A percentile compares a stretch with the other conserved stretches of the same genome.
Conservation (phyloP, 106 monocot species). For the Posidonia australis region DNA sequence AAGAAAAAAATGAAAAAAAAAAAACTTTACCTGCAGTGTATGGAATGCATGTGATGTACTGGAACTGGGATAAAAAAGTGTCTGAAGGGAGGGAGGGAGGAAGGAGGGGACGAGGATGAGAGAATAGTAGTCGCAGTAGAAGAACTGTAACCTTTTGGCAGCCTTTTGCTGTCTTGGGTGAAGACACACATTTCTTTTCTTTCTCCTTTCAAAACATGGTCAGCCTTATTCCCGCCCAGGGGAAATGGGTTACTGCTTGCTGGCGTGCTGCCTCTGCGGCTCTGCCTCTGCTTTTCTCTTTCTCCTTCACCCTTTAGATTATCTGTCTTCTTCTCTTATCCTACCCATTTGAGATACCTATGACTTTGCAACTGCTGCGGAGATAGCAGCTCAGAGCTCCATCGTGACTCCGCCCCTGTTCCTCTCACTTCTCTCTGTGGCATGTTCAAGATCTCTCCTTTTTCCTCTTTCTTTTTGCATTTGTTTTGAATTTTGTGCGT, state of each 20-base stretch:
- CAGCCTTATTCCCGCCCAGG: slow-evolving; percentile 16
- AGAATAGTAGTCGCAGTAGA: background rate
- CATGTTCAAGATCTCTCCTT: no score
- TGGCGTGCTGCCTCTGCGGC: no score
- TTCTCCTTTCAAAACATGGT: background rate
- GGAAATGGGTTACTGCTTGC: background rate
- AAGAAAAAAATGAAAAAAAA: no score
- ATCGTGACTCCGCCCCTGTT: no score
- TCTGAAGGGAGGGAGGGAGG: background rate
- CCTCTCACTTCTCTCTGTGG: no score
- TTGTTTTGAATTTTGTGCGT: no score
- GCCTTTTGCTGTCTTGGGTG: background rate
- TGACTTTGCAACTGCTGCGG: background rate
- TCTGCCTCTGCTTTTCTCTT: background rate
- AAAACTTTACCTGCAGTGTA: no score
- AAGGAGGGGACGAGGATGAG: background rate
- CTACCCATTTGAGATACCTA: background rate
- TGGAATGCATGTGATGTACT: background rate
- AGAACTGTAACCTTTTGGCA: background rate
- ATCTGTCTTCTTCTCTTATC: background rate
- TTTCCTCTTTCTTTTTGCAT: no score
- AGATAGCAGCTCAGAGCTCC: no score
- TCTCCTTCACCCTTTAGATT: background rate
- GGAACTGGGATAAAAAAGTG: background rate
- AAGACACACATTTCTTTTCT: background rate